Evolutionary conservation across 306 rosid species (phyloP), one percentile per base, ranked within the genome.

Genomic region (Leucaena leucocephala): DNA sequence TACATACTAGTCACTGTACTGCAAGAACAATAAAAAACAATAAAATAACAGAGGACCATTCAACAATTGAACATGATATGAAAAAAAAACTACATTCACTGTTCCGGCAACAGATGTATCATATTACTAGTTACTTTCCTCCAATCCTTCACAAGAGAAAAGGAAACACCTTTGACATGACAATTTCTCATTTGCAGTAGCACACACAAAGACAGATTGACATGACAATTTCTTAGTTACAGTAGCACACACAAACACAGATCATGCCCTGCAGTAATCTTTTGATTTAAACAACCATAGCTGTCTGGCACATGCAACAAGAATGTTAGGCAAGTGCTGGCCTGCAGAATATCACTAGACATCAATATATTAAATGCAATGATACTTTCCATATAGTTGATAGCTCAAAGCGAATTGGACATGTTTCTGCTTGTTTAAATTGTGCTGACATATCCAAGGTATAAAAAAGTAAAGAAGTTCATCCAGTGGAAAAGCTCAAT

Each of bases 1-100:
- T 55, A 16, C 36, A 52, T 22, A 67, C 61, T 69, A 71, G 72
- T 46, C 36, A 16, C n/a, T 43, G n/a, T 43, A 48, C 33, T 68
- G 78, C 55, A 76, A 45, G 50, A 27, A 68, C 9, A 44, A 38
- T 12, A 40, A 42, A 80, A 64, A 68, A 72, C 77, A 27, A 71
- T n/a, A 43, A 17, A 78, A 83, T 57, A 68, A 86, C 75, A 80
- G 33, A 72, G 44, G 64, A 81, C 68, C 71, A 55, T 38, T 76
- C 72, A 57, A 52, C 76, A 54, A 36, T 19, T n/a, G 36, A 73
- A 17, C 5, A 72, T 54, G 45, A 57, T 35, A 5, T 0, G 1
- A 58, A 27, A 39, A 16, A 36, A 36, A 36, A 44, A 3, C 48
- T 19, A 50, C 43, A 73, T 19, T n/a, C 67, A 48, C 21, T 55